These are phyloP conservation scores for Bacidia gigantensis DNA, from an alignment of 495 filamentous ascomycete species.

Conservation along the genomic window DNA sequence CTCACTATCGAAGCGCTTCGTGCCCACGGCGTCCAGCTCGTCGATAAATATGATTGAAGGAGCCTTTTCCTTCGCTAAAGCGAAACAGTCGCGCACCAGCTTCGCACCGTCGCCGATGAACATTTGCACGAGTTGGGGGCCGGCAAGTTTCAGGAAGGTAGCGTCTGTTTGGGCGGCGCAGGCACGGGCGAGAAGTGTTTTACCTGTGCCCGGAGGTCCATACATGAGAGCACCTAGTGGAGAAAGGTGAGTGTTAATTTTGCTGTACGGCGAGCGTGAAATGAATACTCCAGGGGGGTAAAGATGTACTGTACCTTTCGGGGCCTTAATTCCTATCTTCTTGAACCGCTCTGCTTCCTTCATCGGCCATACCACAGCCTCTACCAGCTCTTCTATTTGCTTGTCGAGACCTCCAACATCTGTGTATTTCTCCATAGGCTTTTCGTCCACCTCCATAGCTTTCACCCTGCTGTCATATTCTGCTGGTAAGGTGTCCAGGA, in stretches of 20 bases:
- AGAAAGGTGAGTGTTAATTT: slow-evolving; percentile 10
- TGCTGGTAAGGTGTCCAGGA: slow-evolving; percentile 93
- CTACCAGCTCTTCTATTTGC: slow-evolving; percentile 98
- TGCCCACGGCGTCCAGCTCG: slow-evolving; percentile 92
- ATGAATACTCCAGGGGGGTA: background rate
- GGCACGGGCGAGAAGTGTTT: slow-evolving; percentile 91
- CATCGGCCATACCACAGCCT: slow-evolving; percentile 99
- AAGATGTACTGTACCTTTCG: slow-evolving; percentile 59
- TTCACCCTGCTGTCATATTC: slow-evolving; percentile 99
- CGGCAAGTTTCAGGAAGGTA: slow-evolving; percentile 97
- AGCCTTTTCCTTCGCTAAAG: slow-evolving; percentile 75
- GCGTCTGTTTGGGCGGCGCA: slow-evolving; percentile 97
- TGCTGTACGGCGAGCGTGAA: slow-evolving; percentile 5
- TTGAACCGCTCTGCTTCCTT: slow-evolving; percentile 98
- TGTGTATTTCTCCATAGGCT: slow-evolving; percentile 97
- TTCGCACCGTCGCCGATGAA: slow-evolving; percentile 99
- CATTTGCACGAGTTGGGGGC: slow-evolving; percentile 99
- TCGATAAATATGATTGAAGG: slow-evolving; percentile 99
- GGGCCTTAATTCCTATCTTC: slow-evolving; percentile 99
- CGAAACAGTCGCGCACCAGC: slow-evolving; percentile 85
- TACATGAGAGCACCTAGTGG: slow-evolving; percentile 87
- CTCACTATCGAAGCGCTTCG: slow-evolving; percentile 97
- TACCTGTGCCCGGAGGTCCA: slow-evolving; percentile 89
- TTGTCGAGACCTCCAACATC: slow-evolving; percentile 97
- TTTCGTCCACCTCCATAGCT: slow-evolving; percentile 99